phyloP scores from a whole-genome alignment of 1,284 basidiomycete species.

The Exsudoporus floridanus region DNA sequence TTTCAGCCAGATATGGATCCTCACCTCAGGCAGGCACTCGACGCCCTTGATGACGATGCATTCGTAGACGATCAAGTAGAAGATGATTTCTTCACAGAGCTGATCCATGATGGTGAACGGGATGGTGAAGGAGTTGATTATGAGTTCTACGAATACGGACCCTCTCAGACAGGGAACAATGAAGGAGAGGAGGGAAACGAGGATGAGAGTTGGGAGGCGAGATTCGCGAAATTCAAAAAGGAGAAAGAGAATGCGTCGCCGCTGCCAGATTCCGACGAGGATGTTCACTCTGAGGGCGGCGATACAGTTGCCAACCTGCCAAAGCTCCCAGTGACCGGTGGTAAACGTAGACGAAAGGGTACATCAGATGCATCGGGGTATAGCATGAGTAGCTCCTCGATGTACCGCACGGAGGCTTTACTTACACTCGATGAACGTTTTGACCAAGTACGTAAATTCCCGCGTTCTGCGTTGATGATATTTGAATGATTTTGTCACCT shows the following conservation, averaged over 20 bases:
- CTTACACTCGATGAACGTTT: conserved; percentile 91
- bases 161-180: conserved; percentile 25
- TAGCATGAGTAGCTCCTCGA: conserved; percentile 96
- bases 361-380: conserved; percentile 86
- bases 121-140: conserved; percentile 52
- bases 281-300: conserved; percentile 65
- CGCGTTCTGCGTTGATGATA: background rate
- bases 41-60: conserved; percentile 95
- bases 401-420: conserved; percentile 90
- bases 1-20: conserved; percentile 98
- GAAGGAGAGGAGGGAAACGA: conserved; percentile 30
- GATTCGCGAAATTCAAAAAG: conserved; percentile 78
- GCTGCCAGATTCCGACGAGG: conserved; percentile 48
- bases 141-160: conserved; percentile 70
- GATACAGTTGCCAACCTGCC: conserved; percentile 79
- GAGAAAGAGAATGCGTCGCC: conserved; percentile 40
- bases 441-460: conserved; percentile 66
- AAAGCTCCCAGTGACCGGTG: conserved; percentile 71
- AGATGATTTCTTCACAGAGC: conserved; percentile 72
- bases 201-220: conserved; percentile 64
- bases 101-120: conserved; percentile 76
- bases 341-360: conserved; percentile 73
- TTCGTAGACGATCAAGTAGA: conserved; percentile 78
- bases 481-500: conserved; percentile 5
- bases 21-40: conserved; percentile 88